Evolutionary conservation across 2,329 filamentous ascomycete species (phyloP), one percentile per base, ranked within the genome.

Genomic region (Chaetomiaceae sp.): DNA sequence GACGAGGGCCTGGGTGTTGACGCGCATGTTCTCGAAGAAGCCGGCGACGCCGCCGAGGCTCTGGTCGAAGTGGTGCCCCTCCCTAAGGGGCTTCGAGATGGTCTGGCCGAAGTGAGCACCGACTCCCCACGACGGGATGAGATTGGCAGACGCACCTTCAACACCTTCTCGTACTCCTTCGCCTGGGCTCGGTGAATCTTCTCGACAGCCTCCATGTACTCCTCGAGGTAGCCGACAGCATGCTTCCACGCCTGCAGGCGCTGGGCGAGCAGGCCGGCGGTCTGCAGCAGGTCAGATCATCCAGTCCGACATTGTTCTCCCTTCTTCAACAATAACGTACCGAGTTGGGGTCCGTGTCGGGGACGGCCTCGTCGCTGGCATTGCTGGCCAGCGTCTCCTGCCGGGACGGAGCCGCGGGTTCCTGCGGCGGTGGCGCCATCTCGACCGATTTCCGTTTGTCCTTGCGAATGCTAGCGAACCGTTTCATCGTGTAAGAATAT

Each of bases 221-320:
- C 90, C 72, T 97, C 91, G 44, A 99, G 79, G 67, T 96, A 92
- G 53, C 79, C 89, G 58, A 91, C 89, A 57, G 91, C 89, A 70
- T 97, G 92, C 71, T 96, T 97, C 91, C 91, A 99, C 43, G 94
- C 94, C 65, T 89, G 87, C 57, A 99, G 79, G 60, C 94, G 84
- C 75, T 97, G 90, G 51, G 86, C 79, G 59, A 99, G 85, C 46
- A 97, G 80, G 37, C 81, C 85, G n/a, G 86, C 84, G 20, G 87
- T 88, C 85, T 89, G 60, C 57, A 42, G 27, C 48, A 45, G 27
- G 54, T 51, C 34, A 39, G 47, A 33, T 11, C 23, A 34, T n/a
- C n/a, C 23, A 22, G 27, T 14, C 34, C 22, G 1, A 29, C 15
- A 29, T 4, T 29, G 3, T 42, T 6, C 14, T 40, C 23, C 22